A percentile compares a stretch with the other conserved stretches of the same genome.
These are phyloP conservation scores for Plenodomus tracheiphilus DNA, from an alignment of 2,329 filamentous ascomycete genomes.

Conservation along the genomic window DNA sequence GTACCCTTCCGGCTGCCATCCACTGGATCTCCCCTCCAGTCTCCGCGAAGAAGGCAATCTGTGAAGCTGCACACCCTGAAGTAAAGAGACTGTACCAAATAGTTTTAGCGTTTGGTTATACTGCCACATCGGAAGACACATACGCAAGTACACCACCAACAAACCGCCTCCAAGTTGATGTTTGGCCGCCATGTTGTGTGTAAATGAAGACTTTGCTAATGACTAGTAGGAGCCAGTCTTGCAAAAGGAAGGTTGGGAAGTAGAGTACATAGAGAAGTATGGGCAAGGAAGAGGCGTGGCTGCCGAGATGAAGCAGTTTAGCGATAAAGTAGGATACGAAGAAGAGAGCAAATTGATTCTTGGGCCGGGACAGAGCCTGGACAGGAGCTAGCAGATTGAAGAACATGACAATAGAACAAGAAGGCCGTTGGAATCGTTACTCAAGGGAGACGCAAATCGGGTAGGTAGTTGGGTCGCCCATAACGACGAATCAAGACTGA, in stretches of 20 bases:
- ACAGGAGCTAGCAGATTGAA: conserved; percentile 18
- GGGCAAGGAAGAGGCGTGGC: conserved; percentile 16
- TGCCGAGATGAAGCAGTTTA: conserved; percentile 20
- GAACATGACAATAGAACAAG: conserved; percentile 13
- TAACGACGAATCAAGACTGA: not conserved
- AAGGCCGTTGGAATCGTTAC: conserved; percentile 4
- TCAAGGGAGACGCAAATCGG: not conserved
- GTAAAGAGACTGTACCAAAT: conserved; percentile 9
- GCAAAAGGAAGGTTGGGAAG: conserved; percentile 18
- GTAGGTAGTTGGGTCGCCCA: not conserved
- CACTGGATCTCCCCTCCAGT: conserved; percentile 22
- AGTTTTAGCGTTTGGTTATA: conserved; percentile 2
- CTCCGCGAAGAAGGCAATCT: conserved; percentile 18
- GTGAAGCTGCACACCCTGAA: conserved; percentile 14
- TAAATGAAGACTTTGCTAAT: conserved; percentile 17
- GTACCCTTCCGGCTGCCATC: conserved; percentile 19
- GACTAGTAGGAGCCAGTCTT: conserved; percentile 17
- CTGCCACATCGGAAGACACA: not conserved
- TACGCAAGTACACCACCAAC: conserved; percentile 14
- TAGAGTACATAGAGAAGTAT: conserved; percentile 21
- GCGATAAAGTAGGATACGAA: conserved; percentile 19
- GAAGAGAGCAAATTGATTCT: conserved; percentile 17
- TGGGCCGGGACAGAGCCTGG: conserved; percentile 15
- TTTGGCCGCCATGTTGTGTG: conserved; percentile 13
- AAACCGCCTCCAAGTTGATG: conserved; percentile 4